A percentile compares a stretch with the other conserved stretches of the same genome.
Conservation (phyloP, 345 rosid genomes). For the Cardiospermum halicacabum region DNA sequence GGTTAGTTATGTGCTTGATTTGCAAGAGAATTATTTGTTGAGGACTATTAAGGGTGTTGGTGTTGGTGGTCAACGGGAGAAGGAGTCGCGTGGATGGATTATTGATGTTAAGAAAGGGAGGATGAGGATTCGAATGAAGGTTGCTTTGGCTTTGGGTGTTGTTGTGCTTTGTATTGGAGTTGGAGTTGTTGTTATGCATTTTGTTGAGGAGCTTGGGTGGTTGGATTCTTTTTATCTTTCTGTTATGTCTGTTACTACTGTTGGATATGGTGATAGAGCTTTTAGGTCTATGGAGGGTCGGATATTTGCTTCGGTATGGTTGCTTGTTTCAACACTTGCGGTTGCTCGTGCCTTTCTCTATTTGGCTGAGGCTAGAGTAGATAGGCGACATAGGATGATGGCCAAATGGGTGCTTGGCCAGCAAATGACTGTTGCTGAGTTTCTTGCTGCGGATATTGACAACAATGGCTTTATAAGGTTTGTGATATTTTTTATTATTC, state of each 20-base stretch:
- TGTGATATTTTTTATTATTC: neutral
- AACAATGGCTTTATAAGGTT: conserved; percentile 84
- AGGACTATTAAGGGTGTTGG: conserved; percentile 47
- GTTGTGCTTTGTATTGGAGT: conserved; percentile 78
- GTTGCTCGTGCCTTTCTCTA: conserved; percentile 78
- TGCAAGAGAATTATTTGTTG: conserved; percentile 75
- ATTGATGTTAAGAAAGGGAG: conserved; percentile 89
- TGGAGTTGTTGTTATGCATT: conserved; percentile 80
- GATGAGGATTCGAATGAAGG: conserved; percentile 95
- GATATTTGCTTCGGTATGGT: conserved; percentile 76
- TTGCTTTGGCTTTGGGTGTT: conserved; percentile 82
- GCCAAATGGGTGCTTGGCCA: conserved; percentile 81
- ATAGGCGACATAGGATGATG: conserved; percentile 71
- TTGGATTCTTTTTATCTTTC: conserved; percentile 84
- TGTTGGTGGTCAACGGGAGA: conserved; percentile 22
- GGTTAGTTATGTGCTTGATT: conserved; percentile 82
- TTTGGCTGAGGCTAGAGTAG: conserved; percentile 88
- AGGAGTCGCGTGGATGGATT: conserved; percentile 47
- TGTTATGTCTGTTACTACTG: conserved; percentile 93
- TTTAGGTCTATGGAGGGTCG: conserved; percentile 63
- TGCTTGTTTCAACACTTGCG: conserved; percentile 87
- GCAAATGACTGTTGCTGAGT: conserved; percentile 75
- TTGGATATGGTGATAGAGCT: conserved; percentile 86
- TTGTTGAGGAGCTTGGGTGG: conserved; percentile 69
- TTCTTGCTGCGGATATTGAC: conserved; percentile 84